Base-by-base conservation (phyloP, 1,284 basidiomycete species). In the Heterobasidion occidentale region DNA sequence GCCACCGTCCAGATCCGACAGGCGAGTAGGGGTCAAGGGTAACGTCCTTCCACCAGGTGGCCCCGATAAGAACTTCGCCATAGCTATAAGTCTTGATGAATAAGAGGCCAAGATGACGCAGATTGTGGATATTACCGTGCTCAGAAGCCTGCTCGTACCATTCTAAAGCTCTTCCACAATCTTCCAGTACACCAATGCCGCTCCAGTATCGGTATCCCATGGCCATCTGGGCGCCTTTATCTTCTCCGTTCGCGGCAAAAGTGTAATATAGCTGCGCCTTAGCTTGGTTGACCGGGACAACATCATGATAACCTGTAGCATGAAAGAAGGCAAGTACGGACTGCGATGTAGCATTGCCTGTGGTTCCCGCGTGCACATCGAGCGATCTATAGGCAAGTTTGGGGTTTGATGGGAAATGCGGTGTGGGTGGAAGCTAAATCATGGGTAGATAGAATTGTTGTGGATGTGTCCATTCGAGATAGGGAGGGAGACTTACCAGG, bases 121-220 rank as follows among this genome's bases (percentile, higher is more conserved):
- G 19, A 54, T n/a, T 6, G 12, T 9, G 27, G 38, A 46, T 20
- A 45, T 64, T 60, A 90, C 92, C 81, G 72, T 90, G 84, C 61
- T 92, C 88, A 11, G 94, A 90, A 0, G 93, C 92, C 45, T 77
- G 78, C 65, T 92, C 89, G 68, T 97, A 98, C 86, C 91, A 97
- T 27, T 83, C 80, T 49, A 94, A 71, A 3, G 94, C 90, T 7
- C 81, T 76, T 65, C 83, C 77, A 68, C 95, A 98, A 64, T 88
- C 86, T 68, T 97, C 93, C 54, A 86, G 77, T 0, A 91, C 88
- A 7, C 94, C 92, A 58, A 99, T 95, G 0, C 97, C 97, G 33
- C 88, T 88, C 90, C 92, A 97, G 67, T 95, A 88, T n/a, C 94
- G 83, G 70, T 96, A 98, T 0, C 88, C 97, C 44, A 99, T 76